These are phyloP conservation scores for Eucalyptus fibrosa DNA, from an alignment of 345 rosid species.

Conservation along the genomic window DNA sequence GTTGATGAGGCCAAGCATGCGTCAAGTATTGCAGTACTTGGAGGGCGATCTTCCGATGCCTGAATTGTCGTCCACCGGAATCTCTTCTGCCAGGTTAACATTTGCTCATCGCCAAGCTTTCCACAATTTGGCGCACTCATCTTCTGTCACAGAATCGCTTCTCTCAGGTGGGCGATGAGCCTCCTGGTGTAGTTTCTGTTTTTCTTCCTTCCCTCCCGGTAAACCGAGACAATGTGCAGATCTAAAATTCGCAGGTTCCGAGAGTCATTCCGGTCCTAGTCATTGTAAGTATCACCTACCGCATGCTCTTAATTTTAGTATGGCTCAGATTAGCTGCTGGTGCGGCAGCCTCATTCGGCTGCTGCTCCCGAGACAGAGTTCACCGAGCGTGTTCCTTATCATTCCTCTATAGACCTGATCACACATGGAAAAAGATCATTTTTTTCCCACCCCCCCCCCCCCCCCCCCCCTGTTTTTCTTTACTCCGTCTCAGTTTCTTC, in stretches of 20 bases:
- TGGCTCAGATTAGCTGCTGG: background rate
- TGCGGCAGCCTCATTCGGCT: background rate
- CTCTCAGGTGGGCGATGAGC: background rate
- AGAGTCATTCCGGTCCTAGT: background rate
- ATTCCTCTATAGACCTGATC: background rate
- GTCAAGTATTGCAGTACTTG: slow-evolving; percentile 2
- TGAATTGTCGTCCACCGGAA: background rate
- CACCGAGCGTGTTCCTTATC: background rate
- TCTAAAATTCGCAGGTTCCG: background rate
- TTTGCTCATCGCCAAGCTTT: background rate
- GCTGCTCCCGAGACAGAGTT: background rate
- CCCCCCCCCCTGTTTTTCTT: too few species aligned
- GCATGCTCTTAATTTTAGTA: background rate
- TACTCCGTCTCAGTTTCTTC: background rate
- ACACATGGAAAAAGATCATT: background rate
- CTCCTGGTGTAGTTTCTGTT: too few species aligned
- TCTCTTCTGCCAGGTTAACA: background rate
- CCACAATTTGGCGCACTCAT: background rate
- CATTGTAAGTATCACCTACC: background rate
- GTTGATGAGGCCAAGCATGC: slow-evolving; percentile 19
- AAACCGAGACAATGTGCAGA: background rate
- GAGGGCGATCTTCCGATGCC: background rate
- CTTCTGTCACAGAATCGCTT: background rate
- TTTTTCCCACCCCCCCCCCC: too few species aligned
- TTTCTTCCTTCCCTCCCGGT: too few species aligned